A percentile compares a stretch with the other conserved stretches of the same genome.
These are phyloP conservation scores for Stylonectria norvegica DNA, from an alignment of 2,329 filamentous ascomycete species.

Conservation along the genomic window DNA sequence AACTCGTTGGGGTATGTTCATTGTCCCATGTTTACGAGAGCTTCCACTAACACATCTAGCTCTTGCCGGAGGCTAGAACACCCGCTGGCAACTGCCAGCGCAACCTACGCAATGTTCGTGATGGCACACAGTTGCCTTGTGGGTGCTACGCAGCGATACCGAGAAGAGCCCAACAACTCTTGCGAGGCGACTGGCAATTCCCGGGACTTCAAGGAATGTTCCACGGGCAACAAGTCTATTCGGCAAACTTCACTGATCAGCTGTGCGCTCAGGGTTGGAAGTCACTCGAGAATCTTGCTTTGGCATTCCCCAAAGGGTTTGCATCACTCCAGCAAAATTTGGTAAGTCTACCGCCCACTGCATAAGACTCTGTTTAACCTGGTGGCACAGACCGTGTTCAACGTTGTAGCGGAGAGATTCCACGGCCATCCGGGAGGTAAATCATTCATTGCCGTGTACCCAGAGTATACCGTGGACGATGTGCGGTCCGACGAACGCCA, in stretches of 20 bases:
- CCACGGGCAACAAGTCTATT: constrained; percentile 10
- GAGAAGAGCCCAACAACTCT: too few species aligned
- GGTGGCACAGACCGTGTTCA: constrained; percentile 27
- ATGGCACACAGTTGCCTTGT: too few species aligned
- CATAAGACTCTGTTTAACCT: too few species aligned
- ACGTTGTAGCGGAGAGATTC: constrained; percentile 20
- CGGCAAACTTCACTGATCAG: constrained; percentile 9
- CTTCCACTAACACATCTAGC: too few species aligned
- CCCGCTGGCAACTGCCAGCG: too few species aligned
- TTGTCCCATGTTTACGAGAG: too few species aligned
- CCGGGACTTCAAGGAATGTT: constrained; percentile 3
- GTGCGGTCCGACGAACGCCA: constrained; percentile 4
- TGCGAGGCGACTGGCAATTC: constrained; percentile 1
- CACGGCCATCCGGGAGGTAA: constrained; percentile 14
- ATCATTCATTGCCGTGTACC: constrained; percentile 26
- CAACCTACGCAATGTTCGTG: too few species aligned
- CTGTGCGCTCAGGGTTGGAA: constrained; percentile 22
- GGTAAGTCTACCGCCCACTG: constrained; percentile 13
- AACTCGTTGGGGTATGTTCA: constrained; percentile 5
- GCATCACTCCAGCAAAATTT: constrained; percentile 19
- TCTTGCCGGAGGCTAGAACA: too few species aligned
- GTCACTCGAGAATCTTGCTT: constrained; percentile 19
- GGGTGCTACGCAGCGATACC: too few species aligned
- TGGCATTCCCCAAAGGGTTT: constrained; percentile 23
- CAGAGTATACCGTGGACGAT: constrained; percentile 24